Evolutionary conservation across 345 rosid genomes (phyloP).

Genomic region (Salix udensis): DNA sequence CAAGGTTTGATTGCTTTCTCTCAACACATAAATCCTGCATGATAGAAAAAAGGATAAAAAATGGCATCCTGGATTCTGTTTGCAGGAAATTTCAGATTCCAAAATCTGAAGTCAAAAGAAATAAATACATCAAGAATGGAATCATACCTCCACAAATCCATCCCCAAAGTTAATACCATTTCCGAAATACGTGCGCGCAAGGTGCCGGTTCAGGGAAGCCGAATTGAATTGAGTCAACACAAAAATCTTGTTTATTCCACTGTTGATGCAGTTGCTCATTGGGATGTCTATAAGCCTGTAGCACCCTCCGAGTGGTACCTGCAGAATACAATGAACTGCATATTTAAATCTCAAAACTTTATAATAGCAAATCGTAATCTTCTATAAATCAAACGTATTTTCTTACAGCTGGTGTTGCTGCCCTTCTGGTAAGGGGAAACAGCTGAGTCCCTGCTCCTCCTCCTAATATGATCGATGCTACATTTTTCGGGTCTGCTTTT

Average conservation of each 20-base stretch:
- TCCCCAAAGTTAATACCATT: conserved; percentile 92
- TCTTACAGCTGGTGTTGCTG: conserved; percentile 95
- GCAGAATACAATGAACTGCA: conserved; percentile 13
- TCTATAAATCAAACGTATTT: neutral
- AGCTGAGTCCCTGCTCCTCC: conserved; percentile 93
- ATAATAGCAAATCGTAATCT: neutral
- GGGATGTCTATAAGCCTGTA: conserved; percentile 90
- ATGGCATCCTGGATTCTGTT: neutral
- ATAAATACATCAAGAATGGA: neutral
- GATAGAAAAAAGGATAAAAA: neutral
- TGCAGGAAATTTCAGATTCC: neutral
- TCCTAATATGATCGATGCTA: conserved; percentile 84
- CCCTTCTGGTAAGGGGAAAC: conserved; percentile 83
- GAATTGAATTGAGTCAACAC: conserved; percentile 95
- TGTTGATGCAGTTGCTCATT: conserved; percentile 96
- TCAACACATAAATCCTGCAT: neutral
- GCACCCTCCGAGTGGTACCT: conserved; percentile 98
- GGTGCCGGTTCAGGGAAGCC: conserved; percentile 86
- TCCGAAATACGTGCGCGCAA: conserved; percentile 85
- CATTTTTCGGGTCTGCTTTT: conserved; percentile 74
- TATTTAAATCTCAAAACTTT: conserved; percentile 2
- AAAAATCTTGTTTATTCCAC: conserved; percentile 88
- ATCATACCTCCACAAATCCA: conserved; percentile 88
- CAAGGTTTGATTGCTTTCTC: neutral
- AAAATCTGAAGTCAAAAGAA: neutral